Evolutionary conservation across 2,329 filamentous ascomycete genomes (phyloP), one percentile per base, ranked within the genome.

Genomic region (Aureobasidium pullulans): DNA sequence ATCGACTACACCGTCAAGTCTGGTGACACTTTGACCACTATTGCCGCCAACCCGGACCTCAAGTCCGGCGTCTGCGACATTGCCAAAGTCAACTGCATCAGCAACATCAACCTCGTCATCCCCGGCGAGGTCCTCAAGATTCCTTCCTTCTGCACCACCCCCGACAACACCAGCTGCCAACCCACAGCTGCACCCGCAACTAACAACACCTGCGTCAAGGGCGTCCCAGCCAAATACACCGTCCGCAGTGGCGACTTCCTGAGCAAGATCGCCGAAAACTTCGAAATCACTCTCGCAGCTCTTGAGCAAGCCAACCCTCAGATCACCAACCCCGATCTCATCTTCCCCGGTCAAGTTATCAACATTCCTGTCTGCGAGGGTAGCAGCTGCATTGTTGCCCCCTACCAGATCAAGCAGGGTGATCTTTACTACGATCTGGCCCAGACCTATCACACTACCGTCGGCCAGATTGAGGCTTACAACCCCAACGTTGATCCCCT

Each of bases 21-120:
- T 11, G 62, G 62, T 19, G 63, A 67, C 52, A 67, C 63, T 29
- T 63, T 68, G 54, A 61, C 46, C 31, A 59, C n/a, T 29, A 64
- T 68, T 53, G 62, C 64, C 23, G 34, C 34, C 34, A 36, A 36
- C 34, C n/a, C 46, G 13, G 34, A 47, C 7, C 65, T 52, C 63
- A 63, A 60, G 34, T 64, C 63, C n/a, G 66, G 66, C 29, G 63
- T 67, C 46, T 68, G 66, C 63, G 64, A 68, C 59, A 67, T 68
- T 43, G 65, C 64, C 13, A 58, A 49, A 9, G 44, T 48, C 40
- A 68, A 71, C 65, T 66, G 66, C 44, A 66, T 74, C 60, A 57
- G 62, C 23, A 70, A 72, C 62, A 70, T 71, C 16, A 72, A 72
- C 54, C 63, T 66, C 29, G 71, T 72, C 53, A 47, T 60, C 44